Base-by-base conservation (phyloP, 2,329 filamentous ascomycete genomes). In the Drechslerella stenobrocha region DNA sequence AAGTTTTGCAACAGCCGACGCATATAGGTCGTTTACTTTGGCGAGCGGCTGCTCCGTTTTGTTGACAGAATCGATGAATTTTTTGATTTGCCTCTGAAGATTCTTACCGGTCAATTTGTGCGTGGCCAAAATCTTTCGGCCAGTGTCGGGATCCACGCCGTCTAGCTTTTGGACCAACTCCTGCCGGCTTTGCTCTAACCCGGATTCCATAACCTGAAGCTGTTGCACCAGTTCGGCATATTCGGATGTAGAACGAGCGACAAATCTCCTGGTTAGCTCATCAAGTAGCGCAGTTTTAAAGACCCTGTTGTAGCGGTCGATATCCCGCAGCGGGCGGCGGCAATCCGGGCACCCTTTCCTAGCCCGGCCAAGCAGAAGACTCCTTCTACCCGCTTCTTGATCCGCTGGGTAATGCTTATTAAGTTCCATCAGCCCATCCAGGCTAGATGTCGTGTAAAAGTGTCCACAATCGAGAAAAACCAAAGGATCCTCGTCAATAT, bases 401-500 rank as follows among this genome's bases (percentile, higher is more conserved):
- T 65, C 32, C 8, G 51, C 20, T 2, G 9, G 9, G 32, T 66
- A 66, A n/a, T 66, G 28, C 28, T 55, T 66, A 3, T 71, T 61
- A 75, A 89, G 79, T 1, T 78, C 78, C 78, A 88, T 82, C n/a
- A 80, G 76, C 0, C 81, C 81, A 73, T 89, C 86, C 76, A 89
- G 80, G 1, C 77, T 84, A 26, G 79, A 77, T 2, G 81, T 75
- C 0, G 84, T 86, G 52, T 85, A 76, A 67, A 87, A 79, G 72
- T 89, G 86, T 0, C 84, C 84, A 66, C 86, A 89, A 1, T 76
- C 74, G 0, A 82, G 82, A 45, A 88, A 79, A 18, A 89, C 79
- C 69, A 82, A 82, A 0, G 87, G 86, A 13, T 58, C 55, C 13
- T 83, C 77, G 34, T 86, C 75, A 0, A 88, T 73, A 70, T 87